Base-by-base conservation (phyloP, 75 land plant species). In the Cryptomeria japonica region DNA sequence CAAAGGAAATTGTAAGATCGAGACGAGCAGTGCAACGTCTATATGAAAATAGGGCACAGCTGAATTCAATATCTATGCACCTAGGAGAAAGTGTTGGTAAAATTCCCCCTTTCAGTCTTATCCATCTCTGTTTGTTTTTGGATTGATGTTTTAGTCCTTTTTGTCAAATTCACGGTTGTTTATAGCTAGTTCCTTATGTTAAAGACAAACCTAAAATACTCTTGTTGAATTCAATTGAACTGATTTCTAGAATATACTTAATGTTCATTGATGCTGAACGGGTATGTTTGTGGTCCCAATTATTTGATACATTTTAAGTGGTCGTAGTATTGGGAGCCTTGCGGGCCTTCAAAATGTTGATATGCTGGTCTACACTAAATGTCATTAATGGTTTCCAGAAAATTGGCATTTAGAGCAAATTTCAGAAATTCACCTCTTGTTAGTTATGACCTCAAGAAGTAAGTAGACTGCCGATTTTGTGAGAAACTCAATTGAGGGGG, bases 61-160 rank as follows among this genome's bases (percentile, higher is more conserved):
- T 97, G 86, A 97, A 97, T 87, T 97, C 99, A 22, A 90, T 97
- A 83, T 95, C 99, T 22, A 97, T 97, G 99, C 99, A 97, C 87
- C 95, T 97, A 84, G 99, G 99, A 31, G 99, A 98, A 92, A 94
- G 93, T 88, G 96, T 97, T 56, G 99, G 99, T 98, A 95, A 83
- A 90, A 42, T 70, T 47, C 39, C 22, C 19, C 56, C 75, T 49
- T 84, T 37, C 42, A 14, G 47, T 88, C 70, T 31, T 55, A 55
- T 14, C 2, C 68, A 36, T 61, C 32, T 85, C 41, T 13, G 13
- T 14, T n/a, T 80, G 46, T 36, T 14, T 85, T 38, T 19, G 22
- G 25, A 55, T 34, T 51, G 19, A 51, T 49, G 2, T 85, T 28
- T 86, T 14, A 47, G 12, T 64, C 41, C 34, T 70, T 6, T 34